Base-by-base conservation (phyloP, 129 eudicot genomes). In the Flaveria robusta region DNA sequence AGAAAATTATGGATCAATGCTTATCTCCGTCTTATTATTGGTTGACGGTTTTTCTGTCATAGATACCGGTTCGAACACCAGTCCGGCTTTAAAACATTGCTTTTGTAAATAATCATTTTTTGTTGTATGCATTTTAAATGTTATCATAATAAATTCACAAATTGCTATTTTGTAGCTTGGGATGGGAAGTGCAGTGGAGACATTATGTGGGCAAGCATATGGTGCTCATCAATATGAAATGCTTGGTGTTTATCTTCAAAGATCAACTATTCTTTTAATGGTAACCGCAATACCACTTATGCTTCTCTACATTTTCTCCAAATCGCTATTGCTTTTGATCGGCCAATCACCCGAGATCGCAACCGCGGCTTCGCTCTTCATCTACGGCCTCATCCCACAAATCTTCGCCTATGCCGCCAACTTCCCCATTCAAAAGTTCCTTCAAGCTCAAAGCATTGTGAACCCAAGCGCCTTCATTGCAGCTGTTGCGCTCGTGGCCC, bases 181-280 rank as follows among this genome's bases (percentile, higher is more conserved):
- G 1, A 86, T 86, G 90, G 90, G 90, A 49, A 86, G 90, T 29
- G 90, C 87, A 11, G 85, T 86, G 15, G 87, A 86, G 64, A 86
- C 90, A 4, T 34, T 83, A 22, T 86, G 90, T 74, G 87, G 90
- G 2, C 90, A 86, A 83, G 90, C 90, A 69, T 86, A 72, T 42
- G 90, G 87, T 31, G 90, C 87, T 11, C 77, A 70, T 29, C 81
- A 86, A 67, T 86, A 67, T 54, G 76, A 56, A 55, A 64, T 86
- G 83, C 87, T 86, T 18, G 90, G 90, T 15, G 37, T 86, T 29
- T 86, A 86, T 34, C 85, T 83, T 47, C 90, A 86, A 73, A 83
- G 90, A 83, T 83, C 90, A 56, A 54, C 83, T 2, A 78, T 86
- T 20, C 85, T 86, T 54, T 70, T 83, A 39, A 69, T 67, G 47